A percentile compares a stretch with the other conserved stretches of the same genome.
Evolutionary conservation across 345 rosid genomes (phyloP).

Genomic region (Melastoma malabathricum): DNA sequence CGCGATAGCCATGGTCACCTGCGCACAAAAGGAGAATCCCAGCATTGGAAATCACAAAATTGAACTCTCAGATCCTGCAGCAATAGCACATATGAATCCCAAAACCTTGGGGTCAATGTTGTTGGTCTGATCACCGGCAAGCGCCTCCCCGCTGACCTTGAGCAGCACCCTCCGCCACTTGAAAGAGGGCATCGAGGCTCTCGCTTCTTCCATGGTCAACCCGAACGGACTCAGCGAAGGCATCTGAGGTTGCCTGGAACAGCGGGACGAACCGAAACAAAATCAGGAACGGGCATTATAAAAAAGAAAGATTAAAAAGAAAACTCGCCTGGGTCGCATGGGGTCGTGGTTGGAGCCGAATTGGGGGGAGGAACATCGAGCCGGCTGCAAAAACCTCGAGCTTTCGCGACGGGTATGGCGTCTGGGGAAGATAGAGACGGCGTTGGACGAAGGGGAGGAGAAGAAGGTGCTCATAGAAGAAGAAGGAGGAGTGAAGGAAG

Average conservation of each 20-base stretch:
- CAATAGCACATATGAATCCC: no score
- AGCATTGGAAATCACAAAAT: conserved; percentile 6
- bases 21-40: conserved; percentile 3
- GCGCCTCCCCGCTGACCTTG: conserved; percentile 97
- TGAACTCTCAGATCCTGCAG: background rate
- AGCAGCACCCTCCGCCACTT: conserved; percentile 94
- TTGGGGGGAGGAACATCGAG: no score
- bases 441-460: no score
- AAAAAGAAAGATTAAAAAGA: background rate
- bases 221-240: conserved; percentile 44
- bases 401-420: no score
- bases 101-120: conserved; percentile 79
- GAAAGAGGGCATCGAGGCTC: conserved; percentile 29
- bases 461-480: no score
- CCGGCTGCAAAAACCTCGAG: no score
- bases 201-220: conserved; percentile 25
- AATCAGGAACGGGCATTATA: background rate
- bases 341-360: no score
- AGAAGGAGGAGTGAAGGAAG: no score
- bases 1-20: conserved; percentile 92
- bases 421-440: no score
- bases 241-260: conserved; percentile 33
- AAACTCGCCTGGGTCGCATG: background rate
- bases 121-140: conserved; percentile 70
- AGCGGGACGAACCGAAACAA: conserved; percentile 2